Conservation (phyloP, 148 eudicot species). For the Nyssa sinensis region DNA sequence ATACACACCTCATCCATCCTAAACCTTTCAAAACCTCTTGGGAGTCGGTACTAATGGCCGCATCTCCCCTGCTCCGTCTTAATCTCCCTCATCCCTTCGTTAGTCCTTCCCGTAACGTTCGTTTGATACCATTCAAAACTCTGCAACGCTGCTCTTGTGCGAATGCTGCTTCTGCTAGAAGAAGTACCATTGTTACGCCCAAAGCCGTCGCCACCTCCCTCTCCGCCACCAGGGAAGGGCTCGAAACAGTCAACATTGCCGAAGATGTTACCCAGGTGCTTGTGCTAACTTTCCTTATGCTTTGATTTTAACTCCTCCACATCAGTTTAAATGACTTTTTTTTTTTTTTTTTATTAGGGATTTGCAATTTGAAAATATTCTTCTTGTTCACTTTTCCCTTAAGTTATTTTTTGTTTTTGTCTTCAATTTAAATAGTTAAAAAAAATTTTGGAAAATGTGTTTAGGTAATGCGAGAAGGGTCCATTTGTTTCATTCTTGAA, state of each 20-base stretch:
- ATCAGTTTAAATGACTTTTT: not conserved
- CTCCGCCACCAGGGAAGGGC: not conserved
- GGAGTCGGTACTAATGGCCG: slow-evolving; percentile 7
- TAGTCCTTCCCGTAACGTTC: not conserved
- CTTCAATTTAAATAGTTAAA: no score
- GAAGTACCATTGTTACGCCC: not conserved
- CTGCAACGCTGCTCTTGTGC: not conserved
- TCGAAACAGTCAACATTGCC: slow-evolving; percentile 59
- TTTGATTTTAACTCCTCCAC: not conserved
- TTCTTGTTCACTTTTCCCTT: no score
- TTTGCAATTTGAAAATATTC: no score
- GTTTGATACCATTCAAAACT: not conserved
- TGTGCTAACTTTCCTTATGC: not conserved
- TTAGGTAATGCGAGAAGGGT: not conserved
- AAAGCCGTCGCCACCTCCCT: not conserved
- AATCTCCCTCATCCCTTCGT: not conserved
- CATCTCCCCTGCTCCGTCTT: not conserved
- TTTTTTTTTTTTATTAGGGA: not conserved
- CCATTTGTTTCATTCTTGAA: not conserved
- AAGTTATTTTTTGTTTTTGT: no score
- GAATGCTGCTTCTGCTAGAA: not conserved
- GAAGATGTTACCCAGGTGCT: slow-evolving; percentile 68
- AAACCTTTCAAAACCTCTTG: not conserved
- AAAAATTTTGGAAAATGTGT: not conserved
- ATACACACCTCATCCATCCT: not conserved